Evolutionary conservation across 306 rosid genomes (phyloP), one percentile per base, ranked within the genome.

Genomic region (Rosa lucieae): DNA sequence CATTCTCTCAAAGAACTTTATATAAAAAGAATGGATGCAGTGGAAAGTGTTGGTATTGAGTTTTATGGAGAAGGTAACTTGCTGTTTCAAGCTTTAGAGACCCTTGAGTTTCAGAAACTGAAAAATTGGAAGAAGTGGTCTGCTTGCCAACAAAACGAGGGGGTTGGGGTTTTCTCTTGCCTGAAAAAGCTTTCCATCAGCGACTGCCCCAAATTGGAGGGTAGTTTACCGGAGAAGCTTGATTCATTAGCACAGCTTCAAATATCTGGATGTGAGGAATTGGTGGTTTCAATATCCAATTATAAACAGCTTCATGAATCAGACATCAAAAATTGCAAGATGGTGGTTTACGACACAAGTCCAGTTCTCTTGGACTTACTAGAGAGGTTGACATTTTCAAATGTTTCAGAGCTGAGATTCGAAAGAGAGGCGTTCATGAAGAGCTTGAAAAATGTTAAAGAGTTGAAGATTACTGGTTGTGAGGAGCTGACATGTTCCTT

Each of bases 141-240:
- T 48, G 47, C 37, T 32, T 4, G 8, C 11, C 48, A 18, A 39
- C 44, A 20, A 15, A 8, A 5, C 17, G 47, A 9, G n/a, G 72
- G 72, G 6, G 15, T 40, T 20, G 23, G 8, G 8, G 73, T 0
- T 10, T 76, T 76, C 18, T 43, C 79, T 44, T 20, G 17, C 13
- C 32, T 76, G 8, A 29, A 20, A 55, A 17, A 6, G 26, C 79
- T 76, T 76, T 76, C 37, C 1, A 17, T 76, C 29, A 6, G 0
- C 7, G 18, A 3, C 5, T 76, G 73, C 23, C 73, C 72, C 4
- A 76, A 47, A 55, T 49, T 76, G 44, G 69, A 12, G 14, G 58
- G 40, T 32, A n/a, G 37, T 26, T 20, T 76, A 20, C 79, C 79
- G 0, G 21, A 18, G 39, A 68, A 65, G 29, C 63, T 76, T n/a